Conservation (phyloP, 306 rosid species). For the Glycyrrhiza uralensis region DNA sequence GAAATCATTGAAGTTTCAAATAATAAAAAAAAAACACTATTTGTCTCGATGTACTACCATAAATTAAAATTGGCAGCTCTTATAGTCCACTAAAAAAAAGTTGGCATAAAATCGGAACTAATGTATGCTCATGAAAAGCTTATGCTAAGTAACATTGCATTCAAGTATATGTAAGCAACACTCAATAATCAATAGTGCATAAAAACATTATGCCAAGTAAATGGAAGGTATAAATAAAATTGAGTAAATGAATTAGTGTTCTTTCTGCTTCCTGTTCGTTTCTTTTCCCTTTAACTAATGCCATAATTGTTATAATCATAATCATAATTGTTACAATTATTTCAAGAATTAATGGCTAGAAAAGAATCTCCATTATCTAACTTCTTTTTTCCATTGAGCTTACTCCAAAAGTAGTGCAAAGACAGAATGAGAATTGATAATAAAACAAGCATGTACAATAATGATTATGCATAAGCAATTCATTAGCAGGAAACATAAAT, state of each 20-base stretch:
- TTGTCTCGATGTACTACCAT: background rate
- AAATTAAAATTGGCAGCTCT: background rate
- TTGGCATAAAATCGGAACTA: background rate
- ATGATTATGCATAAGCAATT: background rate
- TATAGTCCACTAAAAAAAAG: background rate
- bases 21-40: background rate
- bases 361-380: background rate
- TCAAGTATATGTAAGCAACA: background rate
- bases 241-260: background rate
- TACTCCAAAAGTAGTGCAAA: background rate
- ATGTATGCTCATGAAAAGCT: background rate
- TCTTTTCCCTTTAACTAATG: background rate
- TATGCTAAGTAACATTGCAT: background rate
- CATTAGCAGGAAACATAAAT: background rate
- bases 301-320: background rate
- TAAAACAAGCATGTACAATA: background rate
- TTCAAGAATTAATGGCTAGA: background rate
- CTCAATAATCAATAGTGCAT: background rate
- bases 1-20: conserved; percentile 11
- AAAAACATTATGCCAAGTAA: background rate
- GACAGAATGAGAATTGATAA: background rate
- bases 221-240: background rate
- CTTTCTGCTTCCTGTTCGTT: background rate
- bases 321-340: too few species aligned
- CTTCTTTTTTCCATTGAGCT: too few species aligned